A percentile compares a stretch with the other conserved stretches of the same genome.
These are phyloP conservation scores for Phytomonas sp. DNA, from an alignment of 208 protist species.

Conservation along the genomic window DNA sequence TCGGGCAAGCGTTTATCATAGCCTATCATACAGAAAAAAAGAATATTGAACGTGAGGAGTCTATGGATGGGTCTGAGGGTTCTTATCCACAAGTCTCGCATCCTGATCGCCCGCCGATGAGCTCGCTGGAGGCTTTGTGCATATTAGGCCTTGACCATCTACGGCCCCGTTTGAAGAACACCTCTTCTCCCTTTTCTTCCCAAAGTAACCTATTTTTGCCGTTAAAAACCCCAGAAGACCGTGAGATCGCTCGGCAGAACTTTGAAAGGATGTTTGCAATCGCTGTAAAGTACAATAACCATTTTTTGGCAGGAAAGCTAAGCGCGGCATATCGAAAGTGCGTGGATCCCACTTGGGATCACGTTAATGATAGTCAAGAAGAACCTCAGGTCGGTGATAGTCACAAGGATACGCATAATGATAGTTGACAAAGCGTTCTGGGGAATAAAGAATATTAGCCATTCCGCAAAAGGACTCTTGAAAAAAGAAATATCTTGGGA, in stretches of 20 bases:
- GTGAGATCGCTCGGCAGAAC: slow-evolving; percentile 35
- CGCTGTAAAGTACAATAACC: slow-evolving; percentile 41
- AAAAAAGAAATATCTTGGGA: background rate
- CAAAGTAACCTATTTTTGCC: slow-evolving; percentile 10
- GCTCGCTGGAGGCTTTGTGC: slow-evolving; percentile 50
- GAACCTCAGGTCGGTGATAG: background rate
- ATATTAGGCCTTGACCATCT: slow-evolving; percentile 52
- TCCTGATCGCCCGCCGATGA: slow-evolving; percentile 25
- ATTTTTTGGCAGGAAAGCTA: slow-evolving; percentile 74
- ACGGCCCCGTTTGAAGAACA: background rate
- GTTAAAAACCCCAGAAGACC: slow-evolving; percentile 22
- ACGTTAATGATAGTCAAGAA: slow-evolving; percentile 3
- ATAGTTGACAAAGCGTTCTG: background rate
- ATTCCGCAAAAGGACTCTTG: background rate
- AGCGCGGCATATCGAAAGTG: slow-evolving; percentile 72
- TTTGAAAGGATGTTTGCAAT: slow-evolving; percentile 59
- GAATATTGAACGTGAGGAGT: slow-evolving; percentile 15
- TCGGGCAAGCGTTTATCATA: slow-evolving; percentile 41
- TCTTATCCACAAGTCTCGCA: background rate
- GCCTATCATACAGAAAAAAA: slow-evolving; percentile 45
- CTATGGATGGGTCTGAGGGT: background rate
- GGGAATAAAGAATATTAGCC: slow-evolving; percentile 2
- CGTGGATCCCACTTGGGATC: slow-evolving; percentile 63
- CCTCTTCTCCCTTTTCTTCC: background rate
- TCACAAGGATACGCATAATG: slow-evolving; percentile 1